A percentile compares a stretch with the other conserved stretches of the same genome.
Evolutionary conservation across 345 rosid genomes (phyloP).

Genomic region (Eucalyptus regnans): DNA sequence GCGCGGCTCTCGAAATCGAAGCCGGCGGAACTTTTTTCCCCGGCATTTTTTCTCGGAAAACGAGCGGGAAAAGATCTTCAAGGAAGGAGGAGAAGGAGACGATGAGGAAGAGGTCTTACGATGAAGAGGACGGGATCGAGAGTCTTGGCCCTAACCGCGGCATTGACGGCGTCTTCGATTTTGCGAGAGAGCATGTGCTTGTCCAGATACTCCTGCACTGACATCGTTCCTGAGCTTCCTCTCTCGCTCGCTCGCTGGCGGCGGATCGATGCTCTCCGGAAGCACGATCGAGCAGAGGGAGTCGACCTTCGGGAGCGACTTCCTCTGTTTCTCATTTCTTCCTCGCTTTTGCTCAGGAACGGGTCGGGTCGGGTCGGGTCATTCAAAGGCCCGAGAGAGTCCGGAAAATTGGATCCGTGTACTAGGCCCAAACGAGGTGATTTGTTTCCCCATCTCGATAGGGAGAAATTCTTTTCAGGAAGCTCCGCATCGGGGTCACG

Average conservation of each 20-base stretch:
- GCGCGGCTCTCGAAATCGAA: neutral
- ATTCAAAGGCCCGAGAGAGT: neutral
- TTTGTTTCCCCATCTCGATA: neutral
- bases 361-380: neutral
- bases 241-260: neutral
- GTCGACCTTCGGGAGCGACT: neutral
- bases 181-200: conserved; percentile 87
- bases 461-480: neutral
- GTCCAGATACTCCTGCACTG: conserved; percentile 92
- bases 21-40: neutral
- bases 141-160: conserved; percentile 91
- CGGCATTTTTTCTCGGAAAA: neutral
- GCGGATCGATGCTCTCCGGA: neutral
- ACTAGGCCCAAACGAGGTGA: neutral
- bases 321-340: neutral
- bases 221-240: conserved; percentile 22
- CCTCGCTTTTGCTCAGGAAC: neutral
- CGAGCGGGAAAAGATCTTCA: neutral
- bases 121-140: conserved; percentile 95
- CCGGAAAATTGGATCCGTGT: neutral
- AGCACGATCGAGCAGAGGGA: neutral
- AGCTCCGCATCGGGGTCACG: neutral
- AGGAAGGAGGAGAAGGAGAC: neutral
- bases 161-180: conserved; percentile 99
- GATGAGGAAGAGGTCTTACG: conserved; percentile 20